Evolutionary conservation across 106 monocot genomes (phyloP).

Genomic region (Dioscorea zingiberensis): DNA sequence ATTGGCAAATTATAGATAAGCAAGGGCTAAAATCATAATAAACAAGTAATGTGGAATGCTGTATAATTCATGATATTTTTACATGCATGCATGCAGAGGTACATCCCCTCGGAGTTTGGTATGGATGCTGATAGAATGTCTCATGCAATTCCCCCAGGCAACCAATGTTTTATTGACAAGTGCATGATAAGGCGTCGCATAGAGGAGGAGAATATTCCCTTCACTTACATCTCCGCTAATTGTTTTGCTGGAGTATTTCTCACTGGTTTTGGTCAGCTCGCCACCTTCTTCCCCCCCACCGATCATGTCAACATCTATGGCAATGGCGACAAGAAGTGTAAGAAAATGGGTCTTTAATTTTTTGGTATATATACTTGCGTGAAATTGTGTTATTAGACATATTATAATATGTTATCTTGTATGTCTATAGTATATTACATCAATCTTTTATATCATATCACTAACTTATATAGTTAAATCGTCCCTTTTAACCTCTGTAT

Average conservation of each 20-base stretch:
- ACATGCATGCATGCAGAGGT: conserved; percentile 18
- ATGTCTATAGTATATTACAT: too few relatives aligned
- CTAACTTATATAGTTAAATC: too few relatives aligned
- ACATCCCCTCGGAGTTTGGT: conserved; percentile 46
- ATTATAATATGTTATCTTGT: too few relatives aligned
- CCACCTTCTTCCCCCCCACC: conserved; percentile 24
- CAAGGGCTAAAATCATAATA: too few relatives aligned
- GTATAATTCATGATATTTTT: too few relatives aligned
- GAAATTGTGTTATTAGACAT: too few relatives aligned
- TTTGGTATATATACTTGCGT: too few relatives aligned
- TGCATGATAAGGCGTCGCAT: conserved; percentile 25
- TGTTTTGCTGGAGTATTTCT: conserved; percentile 27
- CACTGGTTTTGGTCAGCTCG: conserved; percentile 21
- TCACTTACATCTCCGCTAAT: conserved; percentile 30
- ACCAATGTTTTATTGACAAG: conserved; percentile 18
- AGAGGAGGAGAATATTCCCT: conserved; percentile 26
- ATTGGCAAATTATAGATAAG: too few relatives aligned
- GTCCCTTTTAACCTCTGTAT: too few relatives aligned
- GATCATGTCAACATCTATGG: conserved; percentile 33
- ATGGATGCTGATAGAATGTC: conserved; percentile 37
- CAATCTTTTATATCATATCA: too few relatives aligned
- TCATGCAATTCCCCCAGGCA: conserved; percentile 33
- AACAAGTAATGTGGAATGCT: too few relatives aligned
- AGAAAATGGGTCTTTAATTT: background rate
- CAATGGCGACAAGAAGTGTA: conserved; percentile 25